Evolutionary conservation across 1,139 yeast genomes (phyloP).

Genomic region (Kodamaea plutei): DNA sequence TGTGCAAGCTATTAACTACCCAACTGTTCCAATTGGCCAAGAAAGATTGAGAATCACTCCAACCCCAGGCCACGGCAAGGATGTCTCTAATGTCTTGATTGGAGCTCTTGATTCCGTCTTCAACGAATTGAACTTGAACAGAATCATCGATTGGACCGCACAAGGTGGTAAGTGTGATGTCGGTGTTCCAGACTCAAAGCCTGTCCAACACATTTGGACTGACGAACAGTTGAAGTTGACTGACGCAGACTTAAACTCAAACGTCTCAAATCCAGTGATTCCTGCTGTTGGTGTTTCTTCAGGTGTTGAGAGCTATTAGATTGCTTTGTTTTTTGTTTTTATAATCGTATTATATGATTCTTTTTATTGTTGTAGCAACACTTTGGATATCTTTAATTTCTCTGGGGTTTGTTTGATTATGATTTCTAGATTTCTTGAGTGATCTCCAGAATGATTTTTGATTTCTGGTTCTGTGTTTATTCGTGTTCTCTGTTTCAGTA

Average conservation of each 20-base stretch:
- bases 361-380: too few relatives aligned
- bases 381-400: too few relatives aligned
- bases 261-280: conserved; percentile 58
- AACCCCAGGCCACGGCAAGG: conserved; percentile 89
- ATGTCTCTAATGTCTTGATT: conserved; percentile 70
- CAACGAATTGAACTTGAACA: conserved; percentile 66
- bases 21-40: conserved; percentile 93
- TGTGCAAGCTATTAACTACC: conserved; percentile 97
- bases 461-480: too few relatives aligned
- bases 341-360: too few relatives aligned
- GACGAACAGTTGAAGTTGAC: conserved; percentile 65
- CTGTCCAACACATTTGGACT: conserved; percentile 72
- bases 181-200: conserved; percentile 49
- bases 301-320: conserved; percentile 44
- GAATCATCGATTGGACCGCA: conserved; percentile 72
- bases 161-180: conserved; percentile 89
- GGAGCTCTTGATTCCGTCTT: conserved; percentile 80
- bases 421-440: too few relatives aligned
- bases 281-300: conserved; percentile 64
- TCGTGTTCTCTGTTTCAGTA: too few relatives aligned
- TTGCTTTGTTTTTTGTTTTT: too few relatives aligned
- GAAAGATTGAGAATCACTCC: conserved; percentile 97
- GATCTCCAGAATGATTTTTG: too few relatives aligned
- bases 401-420: too few relatives aligned
- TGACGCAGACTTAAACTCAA: conserved; percentile 59